Evolutionary conservation across 257 asterid genomes (phyloP), one percentile per base, ranked within the genome.

Genomic region (Primulina huaijiensis): DNA sequence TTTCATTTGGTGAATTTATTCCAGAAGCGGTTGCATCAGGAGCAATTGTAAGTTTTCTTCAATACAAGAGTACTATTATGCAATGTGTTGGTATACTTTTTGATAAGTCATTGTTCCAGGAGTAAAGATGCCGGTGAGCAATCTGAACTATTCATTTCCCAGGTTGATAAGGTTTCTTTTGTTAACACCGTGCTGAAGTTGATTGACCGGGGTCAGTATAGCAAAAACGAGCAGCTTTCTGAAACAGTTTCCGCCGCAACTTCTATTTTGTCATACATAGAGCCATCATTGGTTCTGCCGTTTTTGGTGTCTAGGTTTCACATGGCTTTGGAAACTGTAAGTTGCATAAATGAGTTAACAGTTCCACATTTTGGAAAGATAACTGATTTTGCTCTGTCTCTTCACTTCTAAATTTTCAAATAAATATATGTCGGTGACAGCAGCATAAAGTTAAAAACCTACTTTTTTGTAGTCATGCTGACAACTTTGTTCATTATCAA

Each of bases 261-360:
- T 70, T 94, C 99, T 81, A 84, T 88, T 74, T 86, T 94, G 85
- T 94, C 99, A 19, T 94, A 89, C 60, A 74, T 94, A 72, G 99
- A 94, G 77, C 99, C 99, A 65, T 86, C 96, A 70, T 75, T 91
- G 63, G 97, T 94, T 85, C 88, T 94, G 65, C 97, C 97, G 55
- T 91, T 94, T 82, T 76, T 94, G 76, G 94, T 96, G 29, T 78
- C 89, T 77, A 89, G 99, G 84, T 94, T 94, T 80, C 89, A 88
- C 75, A 91, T 94, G 96, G 99, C 99, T 67, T 88, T 89, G 88
- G 99, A 94, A 72, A 94, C 99, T 33, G 99, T 94, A 71, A 85
- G 97, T 87, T 81, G 68, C 71, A 30, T 69, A 20, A 25, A 71
- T 53, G 61, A 14, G 72, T 29, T 31, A 71, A 31, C 7, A 17